phyloP scores from a whole-genome alignment of 177 flowering plant genomes.

The Telopea speciosissima region DNA sequence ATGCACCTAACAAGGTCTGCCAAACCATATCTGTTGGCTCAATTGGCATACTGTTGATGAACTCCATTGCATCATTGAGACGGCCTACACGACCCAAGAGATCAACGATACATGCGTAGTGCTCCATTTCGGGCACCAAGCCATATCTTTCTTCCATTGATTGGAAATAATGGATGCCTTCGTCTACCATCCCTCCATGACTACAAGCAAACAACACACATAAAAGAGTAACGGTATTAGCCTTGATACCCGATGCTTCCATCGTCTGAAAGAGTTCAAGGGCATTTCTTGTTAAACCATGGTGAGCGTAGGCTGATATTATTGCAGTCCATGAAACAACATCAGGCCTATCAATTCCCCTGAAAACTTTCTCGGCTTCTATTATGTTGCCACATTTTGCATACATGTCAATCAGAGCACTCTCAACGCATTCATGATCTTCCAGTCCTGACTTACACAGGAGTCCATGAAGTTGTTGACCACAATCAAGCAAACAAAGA shows the following conservation, averaged over 20 bases:
- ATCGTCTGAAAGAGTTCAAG: slow-evolving; percentile 40
- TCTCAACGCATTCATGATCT: slow-evolving; percentile 38
- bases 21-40: slow-evolving; percentile 56
- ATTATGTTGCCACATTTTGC: slow-evolving; percentile 53
- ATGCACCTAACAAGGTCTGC: slow-evolving; percentile 56
- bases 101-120: slow-evolving; percentile 60
- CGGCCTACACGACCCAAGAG: slow-evolving; percentile 54
- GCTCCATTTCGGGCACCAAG: slow-evolving; percentile 46
- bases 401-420: slow-evolving; percentile 64
- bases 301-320: slow-evolving; percentile 52
- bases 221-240: slow-evolving; percentile 48
- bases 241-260: slow-evolving; percentile 34
- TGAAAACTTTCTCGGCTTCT: slow-evolving; percentile 41
- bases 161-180: slow-evolving; percentile 47
- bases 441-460: slow-evolving; percentile 35
- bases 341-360: slow-evolving; percentile 35
- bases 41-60: slow-evolving; percentile 47
- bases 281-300: slow-evolving; percentile 42
- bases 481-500: slow-evolving; percentile 46
- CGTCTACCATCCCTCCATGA: slow-evolving; percentile 58
- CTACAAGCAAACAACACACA: slow-evolving; percentile 64
- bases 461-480: slow-evolving; percentile 49
- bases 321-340: slow-evolving; percentile 62
- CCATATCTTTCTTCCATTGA: slow-evolving; percentile 37
- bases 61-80: slow-evolving; percentile 41